phyloP scores from a whole-genome alignment of 2,329 filamentous ascomycete species.

The Penicillium psychrosexuale region DNA sequence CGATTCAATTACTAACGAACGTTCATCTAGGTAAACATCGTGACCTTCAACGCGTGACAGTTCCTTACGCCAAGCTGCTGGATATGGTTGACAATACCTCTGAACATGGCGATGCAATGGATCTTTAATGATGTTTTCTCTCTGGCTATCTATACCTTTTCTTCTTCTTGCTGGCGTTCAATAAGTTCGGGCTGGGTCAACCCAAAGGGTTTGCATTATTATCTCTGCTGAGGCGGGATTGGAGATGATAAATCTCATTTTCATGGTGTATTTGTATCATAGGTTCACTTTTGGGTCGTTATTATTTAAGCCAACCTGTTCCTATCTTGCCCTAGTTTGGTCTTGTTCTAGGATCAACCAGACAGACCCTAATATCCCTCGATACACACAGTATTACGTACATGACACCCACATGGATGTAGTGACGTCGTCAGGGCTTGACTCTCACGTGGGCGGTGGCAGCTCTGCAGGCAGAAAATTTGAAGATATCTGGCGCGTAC shows the following conservation, averaged over 20 bases:
- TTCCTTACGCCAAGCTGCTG: slow-evolving; percentile 85
- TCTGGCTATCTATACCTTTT: slow-evolving; percentile 7
- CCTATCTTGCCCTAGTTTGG: not conserved
- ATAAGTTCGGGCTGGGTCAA: slow-evolving; percentile 10
- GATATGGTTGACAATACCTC: slow-evolving; percentile 49
- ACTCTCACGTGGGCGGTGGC: slow-evolving; percentile 29
- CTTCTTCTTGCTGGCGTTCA: slow-evolving; percentile 19
- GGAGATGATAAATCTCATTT: slow-evolving; percentile 4
- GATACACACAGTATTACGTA: not conserved
- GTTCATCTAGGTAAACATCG: slow-evolving; percentile 78
- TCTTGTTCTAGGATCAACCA: not conserved
- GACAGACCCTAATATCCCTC: not conserved
- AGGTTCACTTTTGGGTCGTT: not conserved
- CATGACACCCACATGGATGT: not conserved
- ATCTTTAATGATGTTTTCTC: slow-evolving; percentile 24
- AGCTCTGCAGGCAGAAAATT: slow-evolving; percentile 24
- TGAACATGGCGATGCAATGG: slow-evolving; percentile 37
- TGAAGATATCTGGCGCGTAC: slow-evolving; percentile 13
- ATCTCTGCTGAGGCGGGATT: slow-evolving; percentile 5
- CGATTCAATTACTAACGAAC: slow-evolving; percentile 1
- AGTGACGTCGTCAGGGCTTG: slow-evolving; percentile 23
- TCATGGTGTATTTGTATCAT: slow-evolving; percentile 16
- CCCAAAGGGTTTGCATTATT: slow-evolving; percentile 11
- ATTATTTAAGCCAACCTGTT: not conserved
- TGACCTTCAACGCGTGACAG: slow-evolving; percentile 88